A percentile compares a stretch with the other conserved stretches of the same genome.
Conservation (phyloP, 371 early-diverging fungal genomes). For the Blastocladiella emersonii region DNA sequence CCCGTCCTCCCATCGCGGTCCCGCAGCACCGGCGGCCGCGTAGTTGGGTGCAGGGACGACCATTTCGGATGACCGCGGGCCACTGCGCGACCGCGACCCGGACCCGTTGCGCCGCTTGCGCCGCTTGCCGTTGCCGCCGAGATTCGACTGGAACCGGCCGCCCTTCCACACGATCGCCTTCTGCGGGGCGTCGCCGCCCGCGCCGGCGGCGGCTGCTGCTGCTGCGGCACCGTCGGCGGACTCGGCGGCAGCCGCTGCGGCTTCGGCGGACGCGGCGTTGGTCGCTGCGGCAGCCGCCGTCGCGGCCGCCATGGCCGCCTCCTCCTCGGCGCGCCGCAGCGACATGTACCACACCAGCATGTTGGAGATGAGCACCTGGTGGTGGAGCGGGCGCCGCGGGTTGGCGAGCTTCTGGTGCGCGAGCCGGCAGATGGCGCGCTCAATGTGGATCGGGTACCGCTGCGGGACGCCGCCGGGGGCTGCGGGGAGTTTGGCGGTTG, state of each 20-base stretch:
- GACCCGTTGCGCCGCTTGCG: neutral
- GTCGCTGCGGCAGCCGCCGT: neutral
- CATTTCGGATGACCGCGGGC: neutral
- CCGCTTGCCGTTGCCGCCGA: neutral
- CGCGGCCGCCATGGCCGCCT: neutral
- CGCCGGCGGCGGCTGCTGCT: no score
- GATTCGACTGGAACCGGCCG: neutral
- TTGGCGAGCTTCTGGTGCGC: slow-evolving; percentile 86
- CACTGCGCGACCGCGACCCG: neutral
- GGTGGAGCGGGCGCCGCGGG: slow-evolving; percentile 66
- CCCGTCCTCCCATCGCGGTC: neutral
- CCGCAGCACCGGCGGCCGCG: neutral
- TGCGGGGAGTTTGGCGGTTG: no score
- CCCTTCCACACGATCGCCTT: neutral
- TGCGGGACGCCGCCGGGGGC: no score
- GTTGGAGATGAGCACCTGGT: slow-evolving; percentile 88
- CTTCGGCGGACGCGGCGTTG: neutral
- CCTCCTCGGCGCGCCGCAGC: slow-evolving; percentile 14
- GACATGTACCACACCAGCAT: slow-evolving; percentile 89
- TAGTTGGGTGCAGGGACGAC: neutral
- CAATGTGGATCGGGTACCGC: slow-evolving; percentile 56
- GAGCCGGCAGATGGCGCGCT: slow-evolving; percentile 76
- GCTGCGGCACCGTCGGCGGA: neutral
- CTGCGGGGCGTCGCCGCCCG: neutral
- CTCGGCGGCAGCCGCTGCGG: no score